phyloP scores from a whole-genome alignment of 2,329 filamentous ascomycete species.

The Pseudopyricularia javanii region DNA sequence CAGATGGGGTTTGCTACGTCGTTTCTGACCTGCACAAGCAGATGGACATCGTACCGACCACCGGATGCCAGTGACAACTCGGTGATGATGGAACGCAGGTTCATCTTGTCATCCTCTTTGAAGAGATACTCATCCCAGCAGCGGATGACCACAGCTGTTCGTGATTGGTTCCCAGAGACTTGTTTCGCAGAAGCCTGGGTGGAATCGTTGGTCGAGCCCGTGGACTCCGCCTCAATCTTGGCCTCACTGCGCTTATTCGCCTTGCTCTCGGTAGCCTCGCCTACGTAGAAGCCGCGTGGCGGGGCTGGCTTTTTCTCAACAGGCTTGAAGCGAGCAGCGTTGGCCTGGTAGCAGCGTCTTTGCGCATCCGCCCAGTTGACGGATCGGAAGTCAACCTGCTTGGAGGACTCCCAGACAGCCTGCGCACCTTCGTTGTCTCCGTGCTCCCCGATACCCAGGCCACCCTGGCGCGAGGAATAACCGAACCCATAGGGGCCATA shows the following conservation, averaged over 20 bases:
- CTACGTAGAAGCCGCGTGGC: conserved; percentile 39
- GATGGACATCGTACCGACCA: conserved; percentile 75
- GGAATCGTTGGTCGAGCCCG: background rate
- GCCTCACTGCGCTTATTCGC: conserved; percentile 7
- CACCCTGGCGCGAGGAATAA: conserved; percentile 67
- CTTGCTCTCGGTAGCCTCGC: conserved; percentile 16
- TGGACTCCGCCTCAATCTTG: conserved; percentile 2
- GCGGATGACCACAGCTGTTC: conserved; percentile 70
- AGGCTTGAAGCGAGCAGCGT: conserved; percentile 54
- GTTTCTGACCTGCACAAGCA: conserved; percentile 73
- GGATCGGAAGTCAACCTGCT: conserved; percentile 64
- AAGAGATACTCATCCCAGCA: conserved; percentile 74
- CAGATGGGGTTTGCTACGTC: conserved; percentile 65
- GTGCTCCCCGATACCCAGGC: conserved; percentile 73
- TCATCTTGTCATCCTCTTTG: conserved; percentile 68
- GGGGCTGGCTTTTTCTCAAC: conserved; percentile 24
- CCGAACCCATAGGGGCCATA: conserved; percentile 84
- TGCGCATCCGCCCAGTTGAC: conserved; percentile 74
- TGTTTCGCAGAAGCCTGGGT: background rate
- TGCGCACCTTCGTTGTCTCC: conserved; percentile 75
- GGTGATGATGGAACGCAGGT: conserved; percentile 70
- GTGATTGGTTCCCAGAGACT: conserved; percentile 10
- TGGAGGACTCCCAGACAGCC: conserved; percentile 58
- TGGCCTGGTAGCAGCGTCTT: conserved; percentile 58
- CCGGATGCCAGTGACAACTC: conserved; percentile 73